Conservation (phyloP, 345 rosid genomes). For the Linum lewisii region DNA sequence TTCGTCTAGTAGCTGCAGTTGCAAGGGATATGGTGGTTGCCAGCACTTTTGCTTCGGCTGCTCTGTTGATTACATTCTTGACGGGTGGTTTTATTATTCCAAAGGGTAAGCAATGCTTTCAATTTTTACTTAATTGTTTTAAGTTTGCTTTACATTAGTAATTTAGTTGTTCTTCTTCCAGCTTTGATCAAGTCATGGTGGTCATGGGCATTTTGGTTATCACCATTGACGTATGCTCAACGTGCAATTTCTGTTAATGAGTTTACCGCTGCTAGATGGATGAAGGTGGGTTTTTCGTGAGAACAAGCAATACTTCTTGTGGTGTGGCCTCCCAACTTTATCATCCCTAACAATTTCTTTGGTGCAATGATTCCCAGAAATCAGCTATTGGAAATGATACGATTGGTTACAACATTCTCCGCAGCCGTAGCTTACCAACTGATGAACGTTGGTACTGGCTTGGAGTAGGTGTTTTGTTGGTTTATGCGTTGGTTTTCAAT, state of each 20-base stretch:
- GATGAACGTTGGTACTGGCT: constrained; percentile 70
- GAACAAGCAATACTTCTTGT: constrained; percentile 4
- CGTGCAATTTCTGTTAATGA: constrained; percentile 76
- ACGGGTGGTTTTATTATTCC: constrained; percentile 90
- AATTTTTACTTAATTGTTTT: neutral
- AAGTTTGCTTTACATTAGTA: neutral
- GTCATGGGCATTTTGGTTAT: constrained; percentile 90
- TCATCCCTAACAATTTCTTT: neutral
- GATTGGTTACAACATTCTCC: constrained; percentile 57
- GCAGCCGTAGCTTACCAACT: constrained; percentile 37
- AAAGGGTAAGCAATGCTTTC: constrained; percentile 45
- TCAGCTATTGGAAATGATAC: constrained; percentile 40
- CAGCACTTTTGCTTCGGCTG: constrained; percentile 73
- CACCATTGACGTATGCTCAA: constrained; percentile 76
- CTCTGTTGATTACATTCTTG: constrained; percentile 48
- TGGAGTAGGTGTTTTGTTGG: constrained; percentile 54
- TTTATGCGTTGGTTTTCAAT: constrained; percentile 60
- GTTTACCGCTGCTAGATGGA: constrained; percentile 75
- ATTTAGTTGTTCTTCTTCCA: constrained; percentile 20
- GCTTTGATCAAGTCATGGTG: constrained; percentile 75
- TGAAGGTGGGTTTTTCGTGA: constrained; percentile 30
- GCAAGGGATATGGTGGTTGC: constrained; percentile 88
- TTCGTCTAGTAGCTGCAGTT: constrained; percentile 63
- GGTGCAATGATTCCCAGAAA: constrained; percentile 34
- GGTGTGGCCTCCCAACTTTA: neutral